Conservation (phyloP, 164 flowering plant species). For the Nymphaea colorata region DNA sequence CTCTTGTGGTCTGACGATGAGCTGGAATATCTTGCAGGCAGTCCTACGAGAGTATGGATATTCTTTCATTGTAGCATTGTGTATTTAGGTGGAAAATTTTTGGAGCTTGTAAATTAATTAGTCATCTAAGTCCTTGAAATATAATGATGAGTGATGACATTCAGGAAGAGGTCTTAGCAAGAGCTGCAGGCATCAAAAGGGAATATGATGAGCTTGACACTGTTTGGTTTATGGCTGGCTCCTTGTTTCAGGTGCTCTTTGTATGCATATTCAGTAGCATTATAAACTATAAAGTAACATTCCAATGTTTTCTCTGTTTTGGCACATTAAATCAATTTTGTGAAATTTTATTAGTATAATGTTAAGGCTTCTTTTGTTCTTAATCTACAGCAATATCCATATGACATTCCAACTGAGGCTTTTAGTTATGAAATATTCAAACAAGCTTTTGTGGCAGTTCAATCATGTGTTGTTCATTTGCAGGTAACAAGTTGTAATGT, state of each 20-base stretch:
- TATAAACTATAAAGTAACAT: neutral
- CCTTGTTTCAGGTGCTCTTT: conserved; percentile 77
- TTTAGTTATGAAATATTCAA: conserved; percentile 94
- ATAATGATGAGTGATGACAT: conserved; percentile 1
- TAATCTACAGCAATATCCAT: conserved; percentile 90
- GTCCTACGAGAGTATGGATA: conserved; percentile 70
- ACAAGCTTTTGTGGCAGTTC: conserved; percentile 99
- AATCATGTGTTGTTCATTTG: conserved; percentile 98
- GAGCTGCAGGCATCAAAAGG: conserved; percentile 85
- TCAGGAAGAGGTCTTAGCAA: conserved; percentile 74
- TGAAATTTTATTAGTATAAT: neutral
- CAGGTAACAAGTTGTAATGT: conserved; percentile 40
- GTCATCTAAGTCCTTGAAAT: too few species aligned
- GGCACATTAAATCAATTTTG: neutral
- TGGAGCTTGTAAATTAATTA: too few species aligned
- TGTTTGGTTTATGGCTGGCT: conserved; percentile 99
- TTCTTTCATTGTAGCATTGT: neutral
- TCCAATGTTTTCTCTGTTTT: neutral
- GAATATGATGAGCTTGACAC: conserved; percentile 98
- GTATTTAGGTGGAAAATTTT: too few species aligned
- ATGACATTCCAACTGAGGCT: conserved; percentile 96
- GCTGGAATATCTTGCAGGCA: conserved; percentile 76
- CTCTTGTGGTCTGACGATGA: conserved; percentile 90
- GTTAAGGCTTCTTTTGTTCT: neutral
- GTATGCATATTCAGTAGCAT: conserved; percentile 4